These are phyloP conservation scores for Suzukiozyma palmioleophila DNA, from an alignment of 1,139 yeast genomes.

Conservation along the genomic window DNA sequence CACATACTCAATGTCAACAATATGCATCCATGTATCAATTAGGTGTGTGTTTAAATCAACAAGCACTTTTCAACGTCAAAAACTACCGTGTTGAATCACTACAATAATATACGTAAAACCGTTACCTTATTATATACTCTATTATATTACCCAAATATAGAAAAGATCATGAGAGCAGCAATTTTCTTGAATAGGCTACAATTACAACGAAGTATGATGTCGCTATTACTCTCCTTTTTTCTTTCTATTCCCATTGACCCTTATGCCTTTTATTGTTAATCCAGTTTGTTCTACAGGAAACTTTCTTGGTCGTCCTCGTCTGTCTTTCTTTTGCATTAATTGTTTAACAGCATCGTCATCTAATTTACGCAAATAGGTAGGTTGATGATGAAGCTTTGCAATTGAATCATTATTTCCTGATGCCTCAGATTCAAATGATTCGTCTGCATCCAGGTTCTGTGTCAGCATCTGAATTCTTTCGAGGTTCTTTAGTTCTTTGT, in stretches of 20 bases:
- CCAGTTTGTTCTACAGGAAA: conserved; percentile 50
- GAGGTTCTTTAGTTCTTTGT: conserved; percentile 29
- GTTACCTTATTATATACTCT: too few relatives aligned
- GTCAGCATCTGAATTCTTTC: conserved; percentile 5
- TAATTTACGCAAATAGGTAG: conserved; percentile 26
- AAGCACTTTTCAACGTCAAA: too few relatives aligned
- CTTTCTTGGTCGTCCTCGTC: conserved; percentile 50
- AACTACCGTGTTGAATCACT: too few relatives aligned
- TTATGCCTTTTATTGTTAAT: conserved; percentile 41
- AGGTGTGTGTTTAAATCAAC: too few relatives aligned
- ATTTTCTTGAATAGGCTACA: too few relatives aligned
- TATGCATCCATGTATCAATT: too few relatives aligned
- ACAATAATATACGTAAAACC: too few relatives aligned
- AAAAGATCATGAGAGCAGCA: too few relatives aligned
- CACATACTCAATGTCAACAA: too few relatives aligned
- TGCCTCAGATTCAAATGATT: conserved; percentile 2
- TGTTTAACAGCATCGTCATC: conserved; percentile 37
- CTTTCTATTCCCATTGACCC: conserved; percentile 37
- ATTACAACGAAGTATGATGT: too few relatives aligned
- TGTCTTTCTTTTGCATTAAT: conserved; percentile 38
- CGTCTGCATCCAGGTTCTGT: conserved; percentile 1
- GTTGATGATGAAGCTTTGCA: conserved; percentile 24
- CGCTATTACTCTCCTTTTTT: conserved; percentile 14
- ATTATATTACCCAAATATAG: too few relatives aligned
- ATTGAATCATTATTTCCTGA: conserved; percentile 8